Evolutionary conservation across 148 eudicot species (phyloP), one percentile per base, ranked within the genome.

Genomic region (Oxyria digyna): DNA sequence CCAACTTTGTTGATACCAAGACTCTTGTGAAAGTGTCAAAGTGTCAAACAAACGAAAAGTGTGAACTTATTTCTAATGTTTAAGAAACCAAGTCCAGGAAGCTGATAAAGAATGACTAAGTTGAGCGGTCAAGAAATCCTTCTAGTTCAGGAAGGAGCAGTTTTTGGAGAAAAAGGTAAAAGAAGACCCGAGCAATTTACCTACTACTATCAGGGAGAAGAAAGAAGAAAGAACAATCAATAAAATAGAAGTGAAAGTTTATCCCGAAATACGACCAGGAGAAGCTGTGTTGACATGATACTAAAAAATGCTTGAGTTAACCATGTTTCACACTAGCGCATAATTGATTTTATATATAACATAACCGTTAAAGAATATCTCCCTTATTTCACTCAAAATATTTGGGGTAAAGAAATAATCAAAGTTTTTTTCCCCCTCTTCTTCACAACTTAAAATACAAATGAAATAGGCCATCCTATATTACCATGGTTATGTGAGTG

Each of bases 401-500:
- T 54, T 29, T 29, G 35, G 65, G 65, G 1, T 59, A 59, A 31
- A 26, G 12, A 23, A 38, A 66, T 26, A 38, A 66, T n/a, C 4
- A 68, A 43, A 14, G 2, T 26, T 0, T 26, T 7, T 18, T 63
- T 33, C 18, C 27, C 41, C n/a, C n/a, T n/a, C n/a, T 24, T 10
- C 29, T 52, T 14, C 27, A 29, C 35, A 59, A 29, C 29, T 59
- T n/a, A 18, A 59, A 27, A 29, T 59, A 59, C 11, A 37, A 59
- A 29, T 27, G 15, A 27, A 59, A 3, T 31, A 12, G 37, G 37
- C 8, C 37, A 14, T 10, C 27, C 37, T 29, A 72, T 29, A 72
- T 80, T 85, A 95, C 99, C 96, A 69, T 87, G 96, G 52, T 78
- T 83, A 72, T 87, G 93, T 52, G 84, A 64, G 76, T 84, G 84